Evolutionary conservation across 768 basidiomycete genomes (phyloP), one percentile per base, ranked within the genome.

Genomic region (Fomitopsis serialis): DNA sequence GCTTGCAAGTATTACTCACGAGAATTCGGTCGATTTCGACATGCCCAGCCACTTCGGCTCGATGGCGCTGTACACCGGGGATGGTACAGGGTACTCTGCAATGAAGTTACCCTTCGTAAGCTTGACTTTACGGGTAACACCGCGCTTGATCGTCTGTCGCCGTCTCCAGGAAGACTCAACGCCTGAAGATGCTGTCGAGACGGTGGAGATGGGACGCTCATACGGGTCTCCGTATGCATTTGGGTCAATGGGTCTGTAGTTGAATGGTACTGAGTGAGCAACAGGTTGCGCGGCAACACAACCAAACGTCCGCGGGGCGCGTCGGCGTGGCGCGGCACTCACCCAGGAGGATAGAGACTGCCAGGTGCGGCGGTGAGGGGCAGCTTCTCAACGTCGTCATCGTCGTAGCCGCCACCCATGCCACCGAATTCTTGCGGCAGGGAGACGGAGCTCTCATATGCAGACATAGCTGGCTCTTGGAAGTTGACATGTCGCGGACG

Each of bases 101-200:
- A 96, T 89, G 72, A 93, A 96, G 63, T 95, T 89, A 54, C 95
- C 95, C 46, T 92, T 79, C 9, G 92, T 96, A 58, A 98, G 84
- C 68, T 91, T 89, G 74, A 98, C 89, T 66, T 88, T 91, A 63
- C 91, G 87, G n/a, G 92, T 95, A 22, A 93, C 91, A 54, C 92
- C 87, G 50, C 93, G 89, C 66, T 91, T 91, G 71, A 94, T 89
- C 29, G 89, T 92, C 70, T 96, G 92, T 52, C 92, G 85, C 54
- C 89, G 83, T 58, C 78, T 71, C 80, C 80, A 82, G 34, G 68
- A 68, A 5, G 66, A 62, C 27, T 74, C 71, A 8, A 67, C 67
- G 51, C 70, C 70, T n/a, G 51, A 60, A 21, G 70, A 69, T 0
- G 55, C 76, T 25, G 66, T 64, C 17, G 74, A 72, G 12, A 58